Conservation (phyloP, 345 rosid genomes). For the Bruguiera parviflora region DNA sequence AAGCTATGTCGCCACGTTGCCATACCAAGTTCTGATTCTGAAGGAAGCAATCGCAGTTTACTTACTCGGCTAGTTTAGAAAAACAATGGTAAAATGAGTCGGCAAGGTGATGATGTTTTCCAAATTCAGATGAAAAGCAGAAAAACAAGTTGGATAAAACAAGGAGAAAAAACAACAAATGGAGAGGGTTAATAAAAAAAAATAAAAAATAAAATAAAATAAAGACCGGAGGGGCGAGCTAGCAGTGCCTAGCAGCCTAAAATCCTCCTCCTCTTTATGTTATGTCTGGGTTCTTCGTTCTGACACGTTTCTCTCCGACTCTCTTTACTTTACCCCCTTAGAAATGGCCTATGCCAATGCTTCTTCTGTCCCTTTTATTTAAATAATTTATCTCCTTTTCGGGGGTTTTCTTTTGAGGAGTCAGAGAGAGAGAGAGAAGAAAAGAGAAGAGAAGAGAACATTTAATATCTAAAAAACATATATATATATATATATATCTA, state of each 20-base stretch:
- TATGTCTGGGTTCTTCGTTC: constrained; percentile 17
- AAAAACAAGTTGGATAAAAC: too few relatives aligned
- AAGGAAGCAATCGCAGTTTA: too few relatives aligned
- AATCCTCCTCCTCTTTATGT: neutral
- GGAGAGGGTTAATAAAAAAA: too few relatives aligned
- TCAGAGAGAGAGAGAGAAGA: neutral
- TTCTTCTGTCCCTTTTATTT: neutral
- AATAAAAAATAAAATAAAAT: neutral
- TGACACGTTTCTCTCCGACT: constrained; percentile 29
- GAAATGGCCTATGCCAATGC: constrained; percentile 25
- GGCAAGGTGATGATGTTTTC: too few relatives aligned
- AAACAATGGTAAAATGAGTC: too few relatives aligned
- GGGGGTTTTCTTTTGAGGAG: constrained; percentile 8
- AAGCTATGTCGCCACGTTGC: too few relatives aligned
- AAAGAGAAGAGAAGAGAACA: constrained; percentile 6
- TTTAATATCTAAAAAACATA: too few relatives aligned
- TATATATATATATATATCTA: neutral
- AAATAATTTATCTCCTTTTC: constrained; percentile 16
- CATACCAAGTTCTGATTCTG: too few relatives aligned
- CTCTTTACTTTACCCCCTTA: constrained; percentile 12
- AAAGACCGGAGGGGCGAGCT: neutral
- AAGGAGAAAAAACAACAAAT: too few relatives aligned
- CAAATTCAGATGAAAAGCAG: too few relatives aligned
- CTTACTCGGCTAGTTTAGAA: too few relatives aligned
- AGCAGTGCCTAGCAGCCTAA: neutral